Evolutionary conservation across 352 stramenopile genomes (phyloP), one percentile per base, ranked within the genome.

Genomic region (Pythium guiyangense): DNA sequence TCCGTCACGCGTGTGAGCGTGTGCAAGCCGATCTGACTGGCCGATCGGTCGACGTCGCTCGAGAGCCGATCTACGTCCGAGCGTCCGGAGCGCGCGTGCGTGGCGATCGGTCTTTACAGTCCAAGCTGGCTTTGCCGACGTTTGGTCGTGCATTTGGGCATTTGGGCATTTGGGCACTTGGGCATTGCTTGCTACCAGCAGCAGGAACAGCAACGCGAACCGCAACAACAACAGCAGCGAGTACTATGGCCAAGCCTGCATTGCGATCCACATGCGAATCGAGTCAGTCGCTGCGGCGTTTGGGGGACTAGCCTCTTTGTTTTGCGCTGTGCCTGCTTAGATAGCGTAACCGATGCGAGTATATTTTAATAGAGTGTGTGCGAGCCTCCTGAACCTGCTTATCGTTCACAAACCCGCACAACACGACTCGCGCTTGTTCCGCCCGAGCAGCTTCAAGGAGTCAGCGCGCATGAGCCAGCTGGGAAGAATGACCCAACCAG

Each of bases 401-500:
- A 34, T 34, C 9, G 5, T 46, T 26, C 18, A 17, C 42, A 26
- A 26, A 26, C 10, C n/a, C 25, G 42, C 15, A 11, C 15, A 43
- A 43, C 10, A 11, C 6, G 5, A 34, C 46, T 53, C 54, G 2
- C 45, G 34, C 45, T 47, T 35, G 52, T 37, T 42, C 6, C 25
- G 6, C 20, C 45, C 29, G 29, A 34, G 29, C 29, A 34, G 34
- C 46, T 62, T 62, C 57, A 62, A 62, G 49, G 34, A 62, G 57
- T 62, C 57, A 56, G 57, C 49, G 14, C 56, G 11, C 27, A 12
- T 14, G 52, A 52, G 56, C 59, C 59, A 64, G 59, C 59, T 60
- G 59, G 49, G 50, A 54, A 54, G 58, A 59, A 64, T 59, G 22
- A 60, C 47, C 59, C 59, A 61, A 64, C 29, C 59, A 64, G 59